Percentiles rank a stretch among this genome's conserved stretches.
These are phyloP conservation scores for Fomitopsis pinicola DNA, from an alignment of 1,284 basidiomycete genomes.

Conservation along the genomic window DNA sequence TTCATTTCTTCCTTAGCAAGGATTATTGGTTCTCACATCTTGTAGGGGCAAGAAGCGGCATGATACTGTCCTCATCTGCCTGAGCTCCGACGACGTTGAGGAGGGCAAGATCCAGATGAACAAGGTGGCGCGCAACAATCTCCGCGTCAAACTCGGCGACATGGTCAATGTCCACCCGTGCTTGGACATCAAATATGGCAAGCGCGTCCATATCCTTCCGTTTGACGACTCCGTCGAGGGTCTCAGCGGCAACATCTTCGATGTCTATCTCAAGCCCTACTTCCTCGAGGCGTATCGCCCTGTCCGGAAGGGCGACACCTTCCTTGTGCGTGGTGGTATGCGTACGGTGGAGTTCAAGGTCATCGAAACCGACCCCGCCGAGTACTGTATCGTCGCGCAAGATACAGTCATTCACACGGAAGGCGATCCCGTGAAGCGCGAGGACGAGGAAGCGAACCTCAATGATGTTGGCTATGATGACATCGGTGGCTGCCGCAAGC, in stretches of 20 bases:
- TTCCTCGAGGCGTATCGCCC: constrained; percentile 99
- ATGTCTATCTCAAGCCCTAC: constrained; percentile 98
- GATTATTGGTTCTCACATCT: background rate
- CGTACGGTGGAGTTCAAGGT: constrained; percentile 99
- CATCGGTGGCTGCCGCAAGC: constrained; percentile 98
- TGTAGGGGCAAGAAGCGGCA: constrained; percentile 89
- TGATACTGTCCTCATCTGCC: constrained; percentile 93
- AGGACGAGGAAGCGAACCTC: constrained; percentile 97
- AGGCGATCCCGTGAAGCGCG: constrained; percentile 98
- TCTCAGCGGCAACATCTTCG: constrained; percentile 96
- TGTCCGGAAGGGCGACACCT: constrained; percentile 95
- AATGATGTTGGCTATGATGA: constrained; percentile 99
- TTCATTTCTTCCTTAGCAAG: background rate
- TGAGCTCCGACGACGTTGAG: constrained; percentile 94
- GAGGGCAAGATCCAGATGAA: constrained; percentile 98
- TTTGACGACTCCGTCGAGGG: constrained; percentile 99
- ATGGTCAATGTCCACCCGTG: constrained; percentile 94
- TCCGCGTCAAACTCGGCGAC: constrained; percentile 97
- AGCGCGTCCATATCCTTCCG: constrained; percentile 94
- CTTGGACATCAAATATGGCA: constrained; percentile 99
- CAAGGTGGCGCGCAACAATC: constrained; percentile 98
- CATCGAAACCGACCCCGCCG: constrained; percentile 90
- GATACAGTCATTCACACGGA: constrained; percentile 98
- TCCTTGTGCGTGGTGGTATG: constrained; percentile 98
- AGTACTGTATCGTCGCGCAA: constrained; percentile 96